A percentile compares a stretch with the other conserved stretches of the same genome.
Conservation (phyloP, 495 filamentous ascomycete genomes). For the Letharia columbiana region DNA sequence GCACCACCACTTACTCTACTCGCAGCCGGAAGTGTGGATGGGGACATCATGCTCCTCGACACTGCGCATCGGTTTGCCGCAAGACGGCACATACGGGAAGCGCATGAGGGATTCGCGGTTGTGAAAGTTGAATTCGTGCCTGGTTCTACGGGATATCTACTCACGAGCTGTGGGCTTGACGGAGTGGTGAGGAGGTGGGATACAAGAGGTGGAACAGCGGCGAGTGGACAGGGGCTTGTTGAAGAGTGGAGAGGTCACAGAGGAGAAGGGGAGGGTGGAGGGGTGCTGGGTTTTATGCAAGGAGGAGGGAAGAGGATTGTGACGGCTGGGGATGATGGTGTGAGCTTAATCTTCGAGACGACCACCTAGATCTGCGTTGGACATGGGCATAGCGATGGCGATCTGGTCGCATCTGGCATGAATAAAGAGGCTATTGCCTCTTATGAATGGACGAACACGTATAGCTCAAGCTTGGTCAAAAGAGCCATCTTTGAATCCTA, state of each 20-base stretch:
- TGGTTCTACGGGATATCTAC: slow-evolving; percentile 28
- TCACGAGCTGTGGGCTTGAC: slow-evolving; percentile 80
- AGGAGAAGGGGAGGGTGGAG: slow-evolving; percentile 72
- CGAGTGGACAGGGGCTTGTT: slow-evolving; percentile 51
- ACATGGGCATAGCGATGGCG: slow-evolving; percentile 18
- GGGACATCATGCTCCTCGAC: slow-evolving; percentile 83
- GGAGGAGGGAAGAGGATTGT: slow-evolving; percentile 61
- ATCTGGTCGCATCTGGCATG: slow-evolving; percentile 4
- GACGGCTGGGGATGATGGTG: slow-evolving; percentile 82
- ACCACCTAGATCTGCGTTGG: neutral
- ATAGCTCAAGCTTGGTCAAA: neutral
- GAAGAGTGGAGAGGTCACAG: slow-evolving; percentile 79
- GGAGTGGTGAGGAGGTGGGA: slow-evolving; percentile 85
- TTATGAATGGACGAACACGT: neutral
- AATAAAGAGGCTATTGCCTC: neutral
- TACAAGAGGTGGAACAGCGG: slow-evolving; percentile 64
- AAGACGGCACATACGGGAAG: slow-evolving; percentile 66
- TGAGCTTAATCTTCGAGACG: slow-evolving; percentile 59
- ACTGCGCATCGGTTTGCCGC: slow-evolving; percentile 72
- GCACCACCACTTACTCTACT: slow-evolving; percentile 65
- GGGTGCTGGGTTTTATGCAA: slow-evolving; percentile 84
- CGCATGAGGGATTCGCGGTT: slow-evolving; percentile 70
- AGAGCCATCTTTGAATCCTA: too few species aligned
- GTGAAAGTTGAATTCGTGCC: slow-evolving; percentile 79
- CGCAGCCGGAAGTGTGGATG: slow-evolving; percentile 84